Evolutionary conservation across 2,329 filamentous ascomycete species (phyloP).

Genomic region (Fusarium odoratissimum): DNA sequence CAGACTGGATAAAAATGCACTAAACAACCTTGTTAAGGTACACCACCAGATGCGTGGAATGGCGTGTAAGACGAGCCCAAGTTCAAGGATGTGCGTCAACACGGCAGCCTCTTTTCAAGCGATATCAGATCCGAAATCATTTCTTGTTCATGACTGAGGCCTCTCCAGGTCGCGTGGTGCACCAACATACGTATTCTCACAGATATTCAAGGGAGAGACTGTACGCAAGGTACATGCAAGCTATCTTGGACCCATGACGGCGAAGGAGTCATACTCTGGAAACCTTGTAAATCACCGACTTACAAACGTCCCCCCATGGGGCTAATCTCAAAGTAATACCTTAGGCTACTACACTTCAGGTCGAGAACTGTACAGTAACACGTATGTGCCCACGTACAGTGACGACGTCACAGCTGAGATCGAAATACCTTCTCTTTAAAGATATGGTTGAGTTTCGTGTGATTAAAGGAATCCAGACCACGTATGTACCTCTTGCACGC

Average conservation of each 20-base stretch:
- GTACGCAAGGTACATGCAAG: slow-evolving; percentile 23
- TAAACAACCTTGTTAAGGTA: slow-evolving; percentile 7
- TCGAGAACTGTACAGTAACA: slow-evolving; percentile 8
- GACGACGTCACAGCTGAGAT: slow-evolving; percentile 30
- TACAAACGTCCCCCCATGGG: slow-evolving; percentile 25
- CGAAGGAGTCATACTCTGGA: slow-evolving; percentile 32
- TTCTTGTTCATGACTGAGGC: slow-evolving; percentile 21
- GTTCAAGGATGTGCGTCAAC: slow-evolving; percentile 12
- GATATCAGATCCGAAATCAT: slow-evolving; percentile 31
- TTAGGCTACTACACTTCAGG: not conserved
- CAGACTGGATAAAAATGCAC: not conserved
- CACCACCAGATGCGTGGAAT: slow-evolving; percentile 12
- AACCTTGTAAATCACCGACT: slow-evolving; percentile 28
- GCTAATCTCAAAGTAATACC: slow-evolving; percentile 10
- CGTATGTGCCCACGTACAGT: slow-evolving; percentile 42
- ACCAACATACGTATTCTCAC: slow-evolving; percentile 5
- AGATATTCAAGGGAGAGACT: not conserved
- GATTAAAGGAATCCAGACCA: not conserved
- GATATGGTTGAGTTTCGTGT: not conserved
- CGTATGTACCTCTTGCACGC: slow-evolving; percentile 32
- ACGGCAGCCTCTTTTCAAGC: slow-evolving; percentile 14
- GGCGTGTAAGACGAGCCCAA: slow-evolving; percentile 1
- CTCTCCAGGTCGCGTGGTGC: slow-evolving; percentile 23
- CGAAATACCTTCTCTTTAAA: not conserved
- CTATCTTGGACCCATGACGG: slow-evolving; percentile 33